Conservation (phyloP, 2,329 filamentous ascomycete genomes). For the Coniochaeta prunicola region DNA sequence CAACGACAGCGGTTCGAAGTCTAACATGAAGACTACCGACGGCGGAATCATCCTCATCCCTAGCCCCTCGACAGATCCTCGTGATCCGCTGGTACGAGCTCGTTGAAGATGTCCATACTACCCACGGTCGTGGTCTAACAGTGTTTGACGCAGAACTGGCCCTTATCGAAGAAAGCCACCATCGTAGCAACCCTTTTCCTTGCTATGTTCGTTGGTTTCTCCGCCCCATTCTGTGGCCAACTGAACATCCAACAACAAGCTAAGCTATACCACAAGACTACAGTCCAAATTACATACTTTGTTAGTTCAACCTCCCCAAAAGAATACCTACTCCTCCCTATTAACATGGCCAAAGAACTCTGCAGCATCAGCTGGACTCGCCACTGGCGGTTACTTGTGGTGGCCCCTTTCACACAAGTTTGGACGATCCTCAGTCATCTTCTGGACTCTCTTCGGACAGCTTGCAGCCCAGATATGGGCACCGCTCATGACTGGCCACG, state of each 20-base stretch:
- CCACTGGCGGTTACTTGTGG: slow-evolving; percentile 28
- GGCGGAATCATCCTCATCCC: slow-evolving; percentile 28
- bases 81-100: slow-evolving; percentile 19
- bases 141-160: slow-evolving; percentile 23
- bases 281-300: slow-evolving; percentile 22
- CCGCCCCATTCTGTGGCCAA: slow-evolving; percentile 25
- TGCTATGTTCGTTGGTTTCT: slow-evolving; percentile 25
- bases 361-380: slow-evolving; percentile 29
- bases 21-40: slow-evolving; percentile 12
- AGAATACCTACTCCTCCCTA: neutral
- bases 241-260: slow-evolving; percentile 26
- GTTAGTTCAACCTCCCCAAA: neutral
- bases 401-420: slow-evolving; percentile 26
- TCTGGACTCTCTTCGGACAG: slow-evolving; percentile 28
- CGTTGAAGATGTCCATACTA: no score
- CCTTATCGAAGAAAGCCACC: slow-evolving; percentile 19
- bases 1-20: neutral
- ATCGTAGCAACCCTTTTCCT: slow-evolving; percentile 25
- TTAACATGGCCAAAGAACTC: slow-evolving; percentile 21
- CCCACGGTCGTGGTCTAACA: no score
- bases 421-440: slow-evolving; percentile 28
- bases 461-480: slow-evolving; percentile 28
- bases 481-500: slow-evolving; percentile 23
- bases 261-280: slow-evolving; percentile 22
- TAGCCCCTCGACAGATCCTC: slow-evolving; percentile 21